Conservation (phyloP, 176 grass and related monocot species). For the Bonia amplexicaulis region DNA sequence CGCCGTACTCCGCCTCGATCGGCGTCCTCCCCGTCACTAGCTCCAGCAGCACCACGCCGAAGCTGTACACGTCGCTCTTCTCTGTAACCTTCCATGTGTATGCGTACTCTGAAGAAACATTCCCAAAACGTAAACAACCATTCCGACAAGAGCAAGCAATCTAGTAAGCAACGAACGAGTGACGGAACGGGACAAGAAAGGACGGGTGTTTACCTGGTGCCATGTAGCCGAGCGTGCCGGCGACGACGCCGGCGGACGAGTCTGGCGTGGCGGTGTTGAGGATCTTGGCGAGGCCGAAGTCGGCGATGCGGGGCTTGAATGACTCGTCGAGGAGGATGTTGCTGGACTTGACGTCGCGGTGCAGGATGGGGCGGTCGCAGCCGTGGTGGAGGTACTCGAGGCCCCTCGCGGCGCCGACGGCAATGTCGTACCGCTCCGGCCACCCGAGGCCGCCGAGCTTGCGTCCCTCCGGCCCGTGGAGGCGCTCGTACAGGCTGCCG, state of each 20-base stretch:
- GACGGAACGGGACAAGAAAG: background rate
- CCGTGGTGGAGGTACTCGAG: conserved; percentile 89
- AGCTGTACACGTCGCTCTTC: conserved; percentile 98
- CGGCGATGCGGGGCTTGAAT: conserved; percentile 76
- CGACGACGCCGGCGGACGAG: conserved; percentile 41
- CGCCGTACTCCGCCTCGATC: conserved; percentile 37
- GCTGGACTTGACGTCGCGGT: conserved; percentile 93
- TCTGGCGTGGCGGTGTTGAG: background rate
- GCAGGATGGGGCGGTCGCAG: conserved; percentile 70
- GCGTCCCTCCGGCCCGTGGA: conserved; percentile 29
- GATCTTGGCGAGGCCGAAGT: conserved; percentile 92
- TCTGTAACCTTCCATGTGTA: conserved; percentile 85
- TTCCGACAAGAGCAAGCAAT: background rate
- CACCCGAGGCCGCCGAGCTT: conserved; percentile 46
- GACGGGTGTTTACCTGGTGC: conserved; percentile 45
- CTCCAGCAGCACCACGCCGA: conserved; percentile 86
- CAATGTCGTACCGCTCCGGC: conserved; percentile 56
- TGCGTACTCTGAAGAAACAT: conserved; percentile 48
- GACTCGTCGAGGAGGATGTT: conserved; percentile 94
- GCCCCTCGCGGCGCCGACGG: conserved; percentile 58
- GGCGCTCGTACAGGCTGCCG: conserved; percentile 63
- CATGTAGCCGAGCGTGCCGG: conserved; percentile 87
- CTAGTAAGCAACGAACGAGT: background rate
- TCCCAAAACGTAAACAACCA: background rate
- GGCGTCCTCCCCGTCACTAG: conserved; percentile 59